Base-by-base conservation (phyloP, 2,329 filamentous ascomycete genomes). In the Neofusicoccum parvum region DNA sequence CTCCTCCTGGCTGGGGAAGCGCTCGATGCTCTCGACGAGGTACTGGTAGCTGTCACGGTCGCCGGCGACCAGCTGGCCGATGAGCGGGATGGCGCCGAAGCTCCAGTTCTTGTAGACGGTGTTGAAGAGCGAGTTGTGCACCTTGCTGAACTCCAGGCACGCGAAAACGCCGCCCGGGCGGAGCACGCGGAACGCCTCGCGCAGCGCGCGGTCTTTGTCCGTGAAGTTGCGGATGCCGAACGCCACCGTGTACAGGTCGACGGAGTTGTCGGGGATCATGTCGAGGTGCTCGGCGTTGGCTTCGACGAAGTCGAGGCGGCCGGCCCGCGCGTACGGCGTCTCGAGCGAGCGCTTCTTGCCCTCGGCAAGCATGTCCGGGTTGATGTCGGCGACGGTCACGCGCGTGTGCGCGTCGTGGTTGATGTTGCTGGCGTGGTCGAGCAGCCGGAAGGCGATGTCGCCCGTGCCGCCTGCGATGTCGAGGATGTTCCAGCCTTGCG, bases 221-320 rank as follows among this genome's bases (percentile, higher is more conserved):
- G 92, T 95, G 80, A 99, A 99, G 80, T 99, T 99, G 60, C 95
- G 87, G 76, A 99, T 98, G 37, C 95, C 95, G 74, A 99, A 99
- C 0, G 94, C 93, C 3, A 99, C 95, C 0, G 95, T 99, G 82
- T 99, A 99, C 5, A 99, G 85, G 77, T 99, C 95, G 64, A 98
- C 84, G n/a, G 86, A 90, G 74, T 85, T 84, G 72, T 87, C 83
- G 2, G 89, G 84, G 64, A 97, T 86, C 72, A 69, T 85, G 62
- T 78, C 80, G 36, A 98, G 86, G 58, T 87, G 81, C 74, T 97
- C 92, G 9, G 95, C 95, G 75, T 99, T 97, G 68, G 92, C 94
- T 73, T 96, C 90, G 70, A 97, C 85, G 80, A 97, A 99, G 64
- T 79, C 77, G n/a, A 90, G 75, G 3, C 87, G 79, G 10, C 80